A percentile compares a stretch with the other conserved stretches of the same genome.
Evolutionary conservation across 75 land plant genomes (phyloP).

Genomic region (Pinus tabuliformis): DNA sequence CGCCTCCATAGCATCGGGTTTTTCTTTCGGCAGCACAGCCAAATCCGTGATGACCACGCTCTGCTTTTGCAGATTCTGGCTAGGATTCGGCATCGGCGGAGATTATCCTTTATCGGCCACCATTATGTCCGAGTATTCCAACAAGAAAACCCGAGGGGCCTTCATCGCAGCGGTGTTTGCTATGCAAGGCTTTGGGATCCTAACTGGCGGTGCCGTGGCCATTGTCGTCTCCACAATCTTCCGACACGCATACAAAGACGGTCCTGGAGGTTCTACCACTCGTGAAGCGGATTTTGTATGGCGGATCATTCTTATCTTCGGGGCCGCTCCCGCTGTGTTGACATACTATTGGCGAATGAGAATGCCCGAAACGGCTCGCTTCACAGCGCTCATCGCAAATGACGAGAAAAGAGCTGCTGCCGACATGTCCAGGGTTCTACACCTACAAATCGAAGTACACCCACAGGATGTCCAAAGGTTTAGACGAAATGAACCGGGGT

Average conservation of each 20-base stretch:
- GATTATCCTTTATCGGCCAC: slow-evolving; percentile 48
- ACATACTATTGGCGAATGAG: slow-evolving; percentile 45
- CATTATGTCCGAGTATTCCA: slow-evolving; percentile 44
- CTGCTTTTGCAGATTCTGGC: slow-evolving; percentile 64
- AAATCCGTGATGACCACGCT: slow-evolving; percentile 58
- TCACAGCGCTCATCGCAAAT: slow-evolving; percentile 45
- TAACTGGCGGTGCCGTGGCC: slow-evolving; percentile 39
- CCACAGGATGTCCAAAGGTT: not conserved
- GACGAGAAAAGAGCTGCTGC: slow-evolving; percentile 38
- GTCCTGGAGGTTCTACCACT: slow-evolving; percentile 19
- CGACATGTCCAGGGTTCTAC: slow-evolving; percentile 41
- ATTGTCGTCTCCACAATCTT: slow-evolving; percentile 28
- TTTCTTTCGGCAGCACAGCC: slow-evolving; percentile 41
- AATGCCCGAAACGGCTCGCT: slow-evolving; percentile 66
- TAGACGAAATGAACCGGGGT: not conserved
- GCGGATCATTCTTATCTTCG: slow-evolving; percentile 37
- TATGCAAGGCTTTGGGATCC: slow-evolving; percentile 58
- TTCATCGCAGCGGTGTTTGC: slow-evolving; percentile 51
- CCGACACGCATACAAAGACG: slow-evolving; percentile 16
- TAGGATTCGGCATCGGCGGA: slow-evolving; percentile 59
- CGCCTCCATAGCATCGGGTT: slow-evolving; percentile 49
- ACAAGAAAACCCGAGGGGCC: slow-evolving; percentile 36
- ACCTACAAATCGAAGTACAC: slow-evolving; percentile 12
- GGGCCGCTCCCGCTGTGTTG: slow-evolving; percentile 38
- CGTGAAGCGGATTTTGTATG: slow-evolving; percentile 33